These are phyloP conservation scores for Sporothrix pseudoabietina DNA, from an alignment of 2,329 filamentous ascomycete species.

Conservation along the genomic window DNA sequence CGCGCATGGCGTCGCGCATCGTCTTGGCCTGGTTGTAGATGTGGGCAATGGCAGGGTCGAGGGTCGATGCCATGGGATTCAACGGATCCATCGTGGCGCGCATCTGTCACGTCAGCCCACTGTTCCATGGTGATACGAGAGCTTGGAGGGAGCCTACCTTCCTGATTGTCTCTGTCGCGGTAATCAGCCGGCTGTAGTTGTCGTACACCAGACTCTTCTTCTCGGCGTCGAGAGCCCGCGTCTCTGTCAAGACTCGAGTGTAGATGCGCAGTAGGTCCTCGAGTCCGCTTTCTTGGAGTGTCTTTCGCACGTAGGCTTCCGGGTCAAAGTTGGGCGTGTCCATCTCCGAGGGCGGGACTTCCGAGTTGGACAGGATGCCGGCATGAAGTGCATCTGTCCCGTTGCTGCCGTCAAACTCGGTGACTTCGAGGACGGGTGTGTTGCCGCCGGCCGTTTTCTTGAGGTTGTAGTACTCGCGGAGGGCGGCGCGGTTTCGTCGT, in stretches of 20 bases:
- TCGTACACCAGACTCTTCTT: constrained; percentile 97
- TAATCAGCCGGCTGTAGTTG: constrained; percentile 95
- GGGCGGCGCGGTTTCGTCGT: constrained; percentile 74
- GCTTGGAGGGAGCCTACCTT: constrained; percentile 51
- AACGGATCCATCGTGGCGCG: constrained; percentile 77
- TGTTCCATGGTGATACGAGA: neutral
- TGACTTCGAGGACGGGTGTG: constrained; percentile 49
- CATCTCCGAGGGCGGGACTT: constrained; percentile 69
- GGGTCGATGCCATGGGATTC: constrained; percentile 70
- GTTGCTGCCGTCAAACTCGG: constrained; percentile 40
- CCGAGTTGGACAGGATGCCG: constrained; percentile 44
- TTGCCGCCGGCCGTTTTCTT: constrained; percentile 48
- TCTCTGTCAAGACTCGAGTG: constrained; percentile 73
- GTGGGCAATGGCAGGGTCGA: constrained; percentile 72
- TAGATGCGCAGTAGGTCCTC: constrained; percentile 71
- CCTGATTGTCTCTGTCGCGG: constrained; percentile 93
- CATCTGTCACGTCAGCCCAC: constrained; percentile 56
- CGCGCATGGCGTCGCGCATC: constrained; percentile 56
- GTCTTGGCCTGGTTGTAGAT: constrained; percentile 66
- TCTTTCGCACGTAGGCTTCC: constrained; percentile 64
- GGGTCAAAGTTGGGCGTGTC: constrained; percentile 74
- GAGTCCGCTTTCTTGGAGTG: constrained; percentile 64
- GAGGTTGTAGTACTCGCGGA: constrained; percentile 94
- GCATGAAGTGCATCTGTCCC: constrained; percentile 30
- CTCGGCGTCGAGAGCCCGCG: constrained; percentile 88